Evolutionary conservation across 2,329 filamentous ascomycete species (phyloP), one percentile per base, ranked within the genome.

Genomic region (Hypoxylon sp.): DNA sequence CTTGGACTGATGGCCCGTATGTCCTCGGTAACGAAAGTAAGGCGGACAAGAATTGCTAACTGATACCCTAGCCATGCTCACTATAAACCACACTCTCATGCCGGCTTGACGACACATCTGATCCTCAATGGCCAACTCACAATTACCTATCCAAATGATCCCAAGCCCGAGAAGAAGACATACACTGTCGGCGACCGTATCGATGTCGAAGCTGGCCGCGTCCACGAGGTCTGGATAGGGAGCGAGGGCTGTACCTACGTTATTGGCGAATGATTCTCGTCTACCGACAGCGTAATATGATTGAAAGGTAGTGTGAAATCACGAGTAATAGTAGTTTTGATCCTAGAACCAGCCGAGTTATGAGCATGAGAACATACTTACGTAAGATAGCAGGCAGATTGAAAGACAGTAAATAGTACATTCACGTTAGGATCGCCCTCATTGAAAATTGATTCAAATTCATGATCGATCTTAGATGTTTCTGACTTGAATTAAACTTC

Each of bases 181-280:
- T 89, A 88, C 67, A 83, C 85, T 0, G 83, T 84, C 1, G 91
- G 90, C 1, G 86, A 86, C 43, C 82, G 90, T 41, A 80, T 92
- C 38, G 90, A 93, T 74, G 89, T 93, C 2, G 89, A 89, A 30
- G 88, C 89, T 1, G 83, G 84, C 6, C 83, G 85, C 63, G 76
- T 86, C 11, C 91, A 93, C 72, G 90, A 93, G 79, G 90, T 93
- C 1, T 92, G 89, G 87, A 84, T 92, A 50, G 90, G 90, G 1
- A 72, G 78, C 0, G 80, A 86, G 65, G 91, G 91, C 0, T 93
- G 91, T 76, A 91, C 88, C 2, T 91, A 90, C 80, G 88, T 89
- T 7, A 87, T 89, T 75, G 87, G 89, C 51, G 87, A 90, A 80
- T 88, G 60, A 68, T 34, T 30, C 3, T 19, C 36, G n/a, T 57